phyloP scores from a whole-genome alignment of 192 early-diverging fungal genomes.

The Coemansia sp. region DNA sequence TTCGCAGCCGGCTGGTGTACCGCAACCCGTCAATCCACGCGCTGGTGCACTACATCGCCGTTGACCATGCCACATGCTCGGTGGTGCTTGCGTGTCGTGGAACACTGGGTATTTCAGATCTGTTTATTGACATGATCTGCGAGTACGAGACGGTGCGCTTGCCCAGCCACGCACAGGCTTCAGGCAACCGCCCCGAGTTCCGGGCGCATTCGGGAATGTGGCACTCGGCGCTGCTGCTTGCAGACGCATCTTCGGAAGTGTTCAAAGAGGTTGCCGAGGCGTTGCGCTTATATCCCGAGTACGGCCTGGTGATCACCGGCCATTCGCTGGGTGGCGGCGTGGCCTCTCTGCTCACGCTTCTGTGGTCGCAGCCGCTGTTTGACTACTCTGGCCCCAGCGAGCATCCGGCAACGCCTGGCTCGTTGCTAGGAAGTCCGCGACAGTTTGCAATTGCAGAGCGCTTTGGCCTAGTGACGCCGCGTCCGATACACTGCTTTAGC shows the following conservation, averaged over 20 bases:
- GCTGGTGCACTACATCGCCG: slow-evolving; percentile 75
- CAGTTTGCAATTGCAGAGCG: slow-evolving; percentile 63
- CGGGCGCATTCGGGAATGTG: slow-evolving; percentile 86
- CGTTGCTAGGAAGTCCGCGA: slow-evolving; percentile 34
- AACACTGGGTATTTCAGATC: slow-evolving; percentile 80
- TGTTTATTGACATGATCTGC: slow-evolving; percentile 85
- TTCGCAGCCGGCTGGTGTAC: slow-evolving; percentile 45
- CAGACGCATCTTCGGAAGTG: slow-evolving; percentile 64
- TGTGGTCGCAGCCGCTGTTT: slow-evolving; percentile 63
- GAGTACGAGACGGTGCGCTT: slow-evolving; percentile 57
- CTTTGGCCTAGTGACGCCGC: slow-evolving; percentile 65
- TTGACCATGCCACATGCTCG: slow-evolving; percentile 74
- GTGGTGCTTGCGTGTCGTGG: slow-evolving; percentile 85
- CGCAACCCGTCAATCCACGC: slow-evolving; percentile 64
- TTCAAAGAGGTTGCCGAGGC: slow-evolving; percentile 70
- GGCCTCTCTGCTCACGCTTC: slow-evolving; percentile 69
- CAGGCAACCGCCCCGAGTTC: slow-evolving; percentile 25
- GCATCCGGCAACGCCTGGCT: slow-evolving; percentile 18
- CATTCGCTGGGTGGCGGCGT: slow-evolving; percentile 90
- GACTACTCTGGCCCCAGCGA: slow-evolving; percentile 2
- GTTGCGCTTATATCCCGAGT: slow-evolving; percentile 69
- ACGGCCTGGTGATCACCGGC: slow-evolving; percentile 81
- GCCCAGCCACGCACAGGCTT: slow-evolving; percentile 11
- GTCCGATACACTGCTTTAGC: slow-evolving; percentile 81
- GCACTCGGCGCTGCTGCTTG: slow-evolving; percentile 69